A percentile compares a stretch with the other conserved stretches of the same genome.
These are phyloP conservation scores for Mycena pura DNA, from an alignment of 768 basidiomycete species.

Conservation along the genomic window DNA sequence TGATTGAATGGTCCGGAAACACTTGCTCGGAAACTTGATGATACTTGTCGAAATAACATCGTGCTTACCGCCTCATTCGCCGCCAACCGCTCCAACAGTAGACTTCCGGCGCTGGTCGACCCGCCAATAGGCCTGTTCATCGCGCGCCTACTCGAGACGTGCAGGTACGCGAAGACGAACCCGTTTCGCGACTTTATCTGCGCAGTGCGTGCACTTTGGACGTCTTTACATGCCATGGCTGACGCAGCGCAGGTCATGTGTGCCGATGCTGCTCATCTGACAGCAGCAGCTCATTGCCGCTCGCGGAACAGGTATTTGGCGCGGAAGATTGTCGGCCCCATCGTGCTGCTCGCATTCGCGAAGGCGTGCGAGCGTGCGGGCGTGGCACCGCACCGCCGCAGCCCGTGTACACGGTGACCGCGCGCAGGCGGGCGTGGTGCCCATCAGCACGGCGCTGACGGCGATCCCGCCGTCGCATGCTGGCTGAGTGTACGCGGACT, in stretches of 20 bases:
- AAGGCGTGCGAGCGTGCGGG: not conserved
- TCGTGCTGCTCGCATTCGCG: conserved; percentile 8
- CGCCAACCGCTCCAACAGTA: too few relatives aligned
- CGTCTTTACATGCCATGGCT: not conserved
- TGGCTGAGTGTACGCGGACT: conserved; percentile 7
- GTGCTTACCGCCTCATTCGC: too few relatives aligned
- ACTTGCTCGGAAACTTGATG: too few relatives aligned
- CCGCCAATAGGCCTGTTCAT: conserved; percentile 13
- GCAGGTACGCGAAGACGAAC: conserved; percentile 1
- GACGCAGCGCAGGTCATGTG: conserved; percentile 11
- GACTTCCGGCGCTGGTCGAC: conserved; percentile 8
- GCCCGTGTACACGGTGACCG: not conserved
- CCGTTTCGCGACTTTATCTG: conserved; percentile 11
- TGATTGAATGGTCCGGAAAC: too few relatives aligned
- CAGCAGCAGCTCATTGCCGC: not conserved
- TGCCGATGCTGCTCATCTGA: not conserved
- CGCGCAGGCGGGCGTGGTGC: conserved; percentile 9
- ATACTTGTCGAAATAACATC: too few relatives aligned
- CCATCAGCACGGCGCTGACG: not conserved
- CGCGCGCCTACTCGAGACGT: not conserved
- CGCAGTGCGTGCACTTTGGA: not conserved
- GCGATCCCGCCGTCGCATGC: not conserved
- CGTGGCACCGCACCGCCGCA: not conserved
- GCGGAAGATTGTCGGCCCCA: conserved; percentile 5
- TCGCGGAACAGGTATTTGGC: conserved; percentile 11